Evolutionary conservation across 2,329 filamentous ascomycete genomes (phyloP).

Genomic region (Colletotrichum phormii): DNA sequence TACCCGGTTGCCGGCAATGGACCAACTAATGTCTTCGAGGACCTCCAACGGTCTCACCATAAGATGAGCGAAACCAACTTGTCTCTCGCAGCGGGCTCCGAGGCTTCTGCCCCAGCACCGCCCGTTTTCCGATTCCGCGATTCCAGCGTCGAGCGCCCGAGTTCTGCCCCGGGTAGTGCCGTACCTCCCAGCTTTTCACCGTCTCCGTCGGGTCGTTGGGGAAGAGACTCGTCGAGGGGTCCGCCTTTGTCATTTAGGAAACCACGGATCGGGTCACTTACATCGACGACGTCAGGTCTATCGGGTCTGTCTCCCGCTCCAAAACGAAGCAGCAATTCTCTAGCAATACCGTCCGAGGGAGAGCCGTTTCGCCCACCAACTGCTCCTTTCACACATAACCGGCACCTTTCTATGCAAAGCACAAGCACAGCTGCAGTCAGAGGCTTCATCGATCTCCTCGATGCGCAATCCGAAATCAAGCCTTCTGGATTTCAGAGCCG

Average conservation of each 20-base stretch:
- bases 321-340: neutral
- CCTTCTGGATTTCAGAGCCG: conserved; percentile 61
- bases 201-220: conserved; percentile 19
- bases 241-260: conserved; percentile 38
- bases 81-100: conserved; percentile 37
- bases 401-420: conserved; percentile 49
- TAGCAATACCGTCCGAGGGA: conserved; percentile 16
- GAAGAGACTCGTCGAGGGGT: conserved; percentile 35
- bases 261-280: conserved; percentile 19
- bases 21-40: conserved; percentile 47
- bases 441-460: conserved; percentile 65
- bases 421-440: conserved; percentile 39
- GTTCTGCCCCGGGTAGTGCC: conserved; percentile 46
- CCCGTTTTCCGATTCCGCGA: conserved; percentile 45
- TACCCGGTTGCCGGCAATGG: conserved; percentile 56
- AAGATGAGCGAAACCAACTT: conserved; percentile 43
- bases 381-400: conserved; percentile 41
- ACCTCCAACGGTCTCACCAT: conserved; percentile 48
- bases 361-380: conserved; percentile 35
- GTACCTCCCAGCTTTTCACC: conserved; percentile 6
- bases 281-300: conserved; percentile 9
- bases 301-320: conserved; percentile 16
- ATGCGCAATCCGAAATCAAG: conserved; percentile 65
- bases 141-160: conserved; percentile 48
- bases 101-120: conserved; percentile 45